Conservation (phyloP, 2,329 filamentous ascomycete genomes). For the Blumeriella jaapii region DNA sequence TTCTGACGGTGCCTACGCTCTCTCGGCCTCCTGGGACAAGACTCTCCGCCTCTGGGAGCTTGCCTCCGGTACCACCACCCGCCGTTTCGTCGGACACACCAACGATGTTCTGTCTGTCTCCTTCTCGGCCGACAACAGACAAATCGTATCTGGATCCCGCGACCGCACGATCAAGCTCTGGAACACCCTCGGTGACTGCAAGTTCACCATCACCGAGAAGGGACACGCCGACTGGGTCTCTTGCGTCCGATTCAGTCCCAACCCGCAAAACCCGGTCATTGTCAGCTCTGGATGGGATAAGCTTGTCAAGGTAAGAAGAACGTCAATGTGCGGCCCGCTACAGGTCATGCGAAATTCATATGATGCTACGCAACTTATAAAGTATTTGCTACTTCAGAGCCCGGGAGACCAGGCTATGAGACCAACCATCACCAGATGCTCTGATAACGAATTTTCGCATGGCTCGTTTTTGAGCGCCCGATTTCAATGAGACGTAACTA, state of each 20-base stretch:
- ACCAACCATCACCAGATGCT: constrained; percentile 81
- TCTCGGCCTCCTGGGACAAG: constrained; percentile 99
- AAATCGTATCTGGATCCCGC: constrained; percentile 97
- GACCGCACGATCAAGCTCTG: constrained; percentile 99
- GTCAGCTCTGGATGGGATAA: constrained; percentile 99
- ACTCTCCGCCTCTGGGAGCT: constrained; percentile 99
- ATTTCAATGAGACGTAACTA: constrained; percentile 12
- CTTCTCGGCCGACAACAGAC: constrained; percentile 99
- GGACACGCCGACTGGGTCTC: constrained; percentile 99
- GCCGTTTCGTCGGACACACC: constrained; percentile 97
- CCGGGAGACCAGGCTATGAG: constrained; percentile 74
- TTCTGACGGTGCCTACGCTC: constrained; percentile 96
- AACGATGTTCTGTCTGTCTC: constrained; percentile 99
- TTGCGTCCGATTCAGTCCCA: constrained; percentile 98
- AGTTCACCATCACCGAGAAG: constrained; percentile 99
- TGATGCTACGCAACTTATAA: constrained; percentile 82
- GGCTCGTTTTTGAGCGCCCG: constrained; percentile 9
- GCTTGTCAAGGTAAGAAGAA: constrained; percentile 87
- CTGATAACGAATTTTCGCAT: constrained; percentile 45
- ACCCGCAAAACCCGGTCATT: constrained; percentile 99
- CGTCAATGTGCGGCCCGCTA: constrained; percentile 14
- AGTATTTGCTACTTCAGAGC: constrained; percentile 99
- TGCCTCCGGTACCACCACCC: constrained; percentile 89
- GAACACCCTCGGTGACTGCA: constrained; percentile 99
- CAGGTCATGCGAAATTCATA: constrained; percentile 37